Evolutionary conservation across 768 basidiomycete genomes (phyloP), one percentile per base, ranked within the genome.

Genomic region (Chalciporus piperatus): DNA sequence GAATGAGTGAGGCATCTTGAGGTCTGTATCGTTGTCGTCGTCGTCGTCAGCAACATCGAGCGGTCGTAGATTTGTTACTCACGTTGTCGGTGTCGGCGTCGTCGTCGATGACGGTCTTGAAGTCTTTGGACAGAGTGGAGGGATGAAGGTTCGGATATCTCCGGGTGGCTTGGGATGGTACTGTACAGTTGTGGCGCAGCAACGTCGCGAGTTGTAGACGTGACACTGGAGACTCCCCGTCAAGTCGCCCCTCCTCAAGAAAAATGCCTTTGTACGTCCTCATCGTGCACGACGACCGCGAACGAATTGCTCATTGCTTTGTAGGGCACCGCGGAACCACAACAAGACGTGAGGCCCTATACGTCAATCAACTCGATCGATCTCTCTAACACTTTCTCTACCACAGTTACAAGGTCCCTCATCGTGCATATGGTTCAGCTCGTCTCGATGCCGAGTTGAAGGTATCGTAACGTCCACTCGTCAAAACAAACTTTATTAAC

Each of bases 371-470:
- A 16, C 35, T 16, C n/a, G 16, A 37, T 37, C 35, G 35, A 37
- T 75, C 73, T 69, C 74, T 69, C 74, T 78, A 72, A 72, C 69
- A 69, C 64, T 73, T 8, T 16, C 35, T n/a, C 2, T 37, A 37
- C n/a, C 35, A 72, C 72, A 92, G 92, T 77, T 97, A 96, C 81
- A 97, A 98, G 84, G 95, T 97, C 83, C 96, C 96, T 69, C 92
- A 86, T 81, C 85, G 96, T 72, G 87, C 96, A 72, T 98, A 86
- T 76, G 92, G 89, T 78, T 92, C 93, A 52, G 92, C 95, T 70
- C 93, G 96, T 76, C 94, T 98, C 79, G 97, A 99, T 79, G 88
- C 91, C 63, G 97, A 99, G 83, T 84, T 99, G 73, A 98, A 98
- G 90, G 94, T 94, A 66, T 22, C 10, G 5, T n/a, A n/a, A 20